Base-by-base conservation (phyloP, 2,329 filamentous ascomycete genomes). In the Cytospora chrysosperma region DNA sequence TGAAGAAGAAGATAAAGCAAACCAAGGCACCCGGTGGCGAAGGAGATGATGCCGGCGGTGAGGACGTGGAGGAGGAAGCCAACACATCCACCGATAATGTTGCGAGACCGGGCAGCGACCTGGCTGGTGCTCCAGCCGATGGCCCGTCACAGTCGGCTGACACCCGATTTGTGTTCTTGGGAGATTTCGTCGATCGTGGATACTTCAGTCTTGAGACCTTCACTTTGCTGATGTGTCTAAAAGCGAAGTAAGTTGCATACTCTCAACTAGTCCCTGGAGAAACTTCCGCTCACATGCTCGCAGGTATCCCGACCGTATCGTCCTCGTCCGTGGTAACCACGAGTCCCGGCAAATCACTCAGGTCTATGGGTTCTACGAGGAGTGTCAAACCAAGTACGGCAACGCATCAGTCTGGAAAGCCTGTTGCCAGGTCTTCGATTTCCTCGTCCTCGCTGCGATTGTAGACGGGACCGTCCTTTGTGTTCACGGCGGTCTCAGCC, bases 321-420 rank as follows among this genome's bases (percentile, higher is more conserved):
- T 98, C 72, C 88, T 99, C 12, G 97, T 99, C 69, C 91, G 95
- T 69, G 95, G 95, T 67, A 99, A 99, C 77, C 95, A 99, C 79
- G 95, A 99, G 78, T 97, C 93, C 28, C 89, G 95, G 68, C 95
- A 96, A 72, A 96, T 99, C 67, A 99, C 95, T 10, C 95, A 99
- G 73, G 97, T 96, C 26, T 99, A 99, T 76, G 95, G 95, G 60
- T 99, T 99, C 78, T 99, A 99, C 77, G 97, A 96, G 65, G 95
- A 99, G 76, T 99, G 95, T 77, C 93, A 93, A 62, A 90, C 95
- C 72, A 99, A 99, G 78, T 99, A 99, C 75, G 95, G 95, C 73
- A 98, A 97, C 73, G 93, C 95, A 15, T 97, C 96, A 56, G 95
- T 99, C n/a, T 99, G 95, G 95, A 96, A 99, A 77, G 95, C 97